Base-by-base conservation (phyloP, 805 yeast species). In the Ogataea paraovalis region DNA sequence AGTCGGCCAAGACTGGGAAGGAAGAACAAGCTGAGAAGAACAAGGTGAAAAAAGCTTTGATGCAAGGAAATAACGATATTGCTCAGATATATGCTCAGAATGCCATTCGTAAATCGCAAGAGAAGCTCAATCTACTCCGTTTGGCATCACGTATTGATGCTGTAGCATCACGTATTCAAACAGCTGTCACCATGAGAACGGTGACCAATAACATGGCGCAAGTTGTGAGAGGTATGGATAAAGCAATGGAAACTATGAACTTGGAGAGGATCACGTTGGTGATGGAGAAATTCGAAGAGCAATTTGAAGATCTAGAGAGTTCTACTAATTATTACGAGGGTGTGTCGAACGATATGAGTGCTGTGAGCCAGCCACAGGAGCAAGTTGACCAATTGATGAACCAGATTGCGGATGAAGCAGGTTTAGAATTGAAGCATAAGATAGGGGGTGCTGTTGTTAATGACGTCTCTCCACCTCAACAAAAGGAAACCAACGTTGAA, bases 361-460 rank as follows among this genome's bases (percentile, higher is more conserved):
- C 97, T 0, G 76, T 87, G 45, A 78, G 86, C 33, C 91, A 96
- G 4, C 98, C 97, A 6, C 96, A 89, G 64, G 98, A 92, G 48
- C 94, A 91, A 53, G 99, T 92, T 32, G 97, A 94, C 62, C 78
- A 85, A 50, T 72, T 92, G 61, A 78, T 92, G 87, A 89, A 76
- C 61, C 89, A 87, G 65, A 91, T 94, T 14, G 98, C 98, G 0
- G 98, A 92, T 64, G 98, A 92, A 64, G 97, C 97, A 0, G 99
- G 99, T 2, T 73, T 94, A 39, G 98, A 94, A 64, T 74, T 91
- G 72, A 83, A 84, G 58, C 97, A 91, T 58, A 85, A 88, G 43
- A 79, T 95, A 52, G 67, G 66, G 19, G 86, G 80, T 51, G 80
- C 89, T 14, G 71, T 77, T 57, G 78, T 80, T 1, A 76, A 74